Base-by-base conservation (phyloP, 257 asterid genomes). In the Hygrophila difformis region DNA sequence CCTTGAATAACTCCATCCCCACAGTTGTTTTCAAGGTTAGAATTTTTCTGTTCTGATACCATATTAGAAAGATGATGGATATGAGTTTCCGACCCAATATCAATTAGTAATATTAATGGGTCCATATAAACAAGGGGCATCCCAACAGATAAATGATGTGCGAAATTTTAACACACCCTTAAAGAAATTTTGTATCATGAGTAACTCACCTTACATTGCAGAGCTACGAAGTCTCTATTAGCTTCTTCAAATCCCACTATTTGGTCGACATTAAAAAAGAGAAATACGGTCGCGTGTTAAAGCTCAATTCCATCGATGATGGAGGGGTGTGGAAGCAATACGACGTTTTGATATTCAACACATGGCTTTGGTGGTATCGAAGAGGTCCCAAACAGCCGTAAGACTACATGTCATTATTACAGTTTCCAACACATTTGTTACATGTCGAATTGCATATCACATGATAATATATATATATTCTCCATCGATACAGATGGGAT, bases 321-420 rank as follows among this genome's bases (percentile, higher is more conserved):
- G 82, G 82, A 56, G 62, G 42, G 3, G 44, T 35, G 12, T 74
- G 82, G 78, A 74, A 53, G 45, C 28, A 60, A n/a, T 49, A 18
- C 6, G 78, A 66, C 43, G 54, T 70, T n/a, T 70, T 74, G 44
- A 50, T 74, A 44, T 69, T 74, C 52, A 74, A 74, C 44, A 62
- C 66, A 8, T 69, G 81, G 81, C 67, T 66, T 47, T 74, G 74
- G 78, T 74, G 74, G 73, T 34, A 38, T 24, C 61, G 77, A 1
- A 51, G 41, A 0, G 83, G 81, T 21, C 65, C 67, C 12, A 80
- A 80, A 59, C 92, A 80, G 56, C 80, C 78, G 87, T 79, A 51
- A 22, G 65, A 3, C 2, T 72, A 5, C 0, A n/a, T n/a, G n/a
- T n/a, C n/a, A n/a, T n/a, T n/a, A n/a, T n/a, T n/a, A n/a, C n/a